phyloP scores from a whole-genome alignment of 306 rosid genomes.

The Coriaria nepalensis region DNA sequence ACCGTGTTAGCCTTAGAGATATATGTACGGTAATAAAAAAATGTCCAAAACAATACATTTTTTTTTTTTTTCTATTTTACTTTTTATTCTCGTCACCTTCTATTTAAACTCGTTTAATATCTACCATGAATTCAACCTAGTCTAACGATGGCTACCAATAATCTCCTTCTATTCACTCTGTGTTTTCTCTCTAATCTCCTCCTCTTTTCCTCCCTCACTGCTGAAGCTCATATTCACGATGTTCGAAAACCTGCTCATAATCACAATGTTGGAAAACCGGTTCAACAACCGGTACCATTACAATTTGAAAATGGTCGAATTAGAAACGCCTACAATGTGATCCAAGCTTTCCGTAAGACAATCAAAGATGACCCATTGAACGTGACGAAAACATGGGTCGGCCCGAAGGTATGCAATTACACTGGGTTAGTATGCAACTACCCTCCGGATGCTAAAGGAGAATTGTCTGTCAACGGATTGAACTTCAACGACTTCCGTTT shows the following conservation, averaged over 20 bases:
- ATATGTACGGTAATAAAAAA: too few species aligned
- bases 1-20: too few species aligned
- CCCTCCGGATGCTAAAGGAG: background rate
- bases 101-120: too few species aligned
- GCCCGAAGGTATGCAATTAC: background rate
- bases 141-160: too few species aligned
- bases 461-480: constrained; percentile 23
- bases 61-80: too few species aligned
- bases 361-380: constrained; percentile 5
- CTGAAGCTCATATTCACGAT: constrained; percentile 9
- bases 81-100: too few species aligned
- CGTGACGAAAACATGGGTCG: constrained; percentile 14
- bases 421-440: constrained; percentile 17
- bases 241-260: constrained; percentile 11
- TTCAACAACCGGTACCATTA: rapidly evolving
- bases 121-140: too few species aligned
- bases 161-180: background rate
- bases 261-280: constrained; percentile 14
- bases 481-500: constrained; percentile 30
- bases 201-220: constrained; percentile 7
- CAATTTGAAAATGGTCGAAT: constrained; percentile 8
- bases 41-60: too few species aligned
- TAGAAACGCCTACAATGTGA: constrained; percentile 3
- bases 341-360: constrained; percentile 4
- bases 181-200: background rate